A percentile compares a stretch with the other conserved stretches of the same genome.
Evolutionary conservation across 805 yeast species (phyloP).

Genomic region (Pichia scutulata): DNA sequence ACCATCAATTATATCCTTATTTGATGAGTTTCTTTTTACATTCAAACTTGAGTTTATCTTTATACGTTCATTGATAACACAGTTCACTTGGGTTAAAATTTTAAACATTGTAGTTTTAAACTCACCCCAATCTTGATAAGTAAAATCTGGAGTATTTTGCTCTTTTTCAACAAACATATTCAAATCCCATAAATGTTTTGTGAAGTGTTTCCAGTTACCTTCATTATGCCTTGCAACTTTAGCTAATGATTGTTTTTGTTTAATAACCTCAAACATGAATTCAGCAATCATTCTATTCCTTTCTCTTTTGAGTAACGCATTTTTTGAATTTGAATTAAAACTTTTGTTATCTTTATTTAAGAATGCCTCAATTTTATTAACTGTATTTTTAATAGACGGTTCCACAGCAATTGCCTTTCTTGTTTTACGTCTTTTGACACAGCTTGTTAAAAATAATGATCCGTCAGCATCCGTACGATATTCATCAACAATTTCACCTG

Average conservation of each 20-base stretch:
- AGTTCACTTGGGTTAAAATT: slow-evolving; percentile 7
- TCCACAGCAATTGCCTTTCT: slow-evolving; percentile 14
- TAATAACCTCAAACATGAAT: slow-evolving; percentile 22
- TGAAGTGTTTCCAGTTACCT: slow-evolving; percentile 23
- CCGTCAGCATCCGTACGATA: neutral
- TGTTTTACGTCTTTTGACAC: slow-evolving; percentile 12
- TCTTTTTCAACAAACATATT: slow-evolving; percentile 12
- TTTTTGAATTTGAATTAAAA: slow-evolving; percentile 20
- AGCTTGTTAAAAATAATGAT: slow-evolving; percentile 4
- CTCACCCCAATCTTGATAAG: slow-evolving; percentile 12
- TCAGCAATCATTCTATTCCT: slow-evolving; percentile 22
- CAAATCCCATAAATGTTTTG: slow-evolving; percentile 8
- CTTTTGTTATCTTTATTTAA: slow-evolving; percentile 21
- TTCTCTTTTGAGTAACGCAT: slow-evolving; percentile 17
- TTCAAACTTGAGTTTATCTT: slow-evolving; percentile 3
- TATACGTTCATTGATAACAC: slow-evolving; percentile 9
- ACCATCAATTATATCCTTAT: slow-evolving; percentile 7
- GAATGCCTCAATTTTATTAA: slow-evolving; percentile 15
- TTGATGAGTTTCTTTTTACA: neutral
- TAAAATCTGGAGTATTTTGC: neutral
- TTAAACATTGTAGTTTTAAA: slow-evolving; percentile 12
- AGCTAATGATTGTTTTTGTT: slow-evolving; percentile 15
- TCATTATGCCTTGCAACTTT: slow-evolving; percentile 14
- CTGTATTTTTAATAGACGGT: slow-evolving; percentile 16
- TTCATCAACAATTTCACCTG: slow-evolving; percentile 4